Conservation (phyloP, 2,329 filamentous ascomycete genomes). For the Pseudogymnoascus sp. region DNA sequence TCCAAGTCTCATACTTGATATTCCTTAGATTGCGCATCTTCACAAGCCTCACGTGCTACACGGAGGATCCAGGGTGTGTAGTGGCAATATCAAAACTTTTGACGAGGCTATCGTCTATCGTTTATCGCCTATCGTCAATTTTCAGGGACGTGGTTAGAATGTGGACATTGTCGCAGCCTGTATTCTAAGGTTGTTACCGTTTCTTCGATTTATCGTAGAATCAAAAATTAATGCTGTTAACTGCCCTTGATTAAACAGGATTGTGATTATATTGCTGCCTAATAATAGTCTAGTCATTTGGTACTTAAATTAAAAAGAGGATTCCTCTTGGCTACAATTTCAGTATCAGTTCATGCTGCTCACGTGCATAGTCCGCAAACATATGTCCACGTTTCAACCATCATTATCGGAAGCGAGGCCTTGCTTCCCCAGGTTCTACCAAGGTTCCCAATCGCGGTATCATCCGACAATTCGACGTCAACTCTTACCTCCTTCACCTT, state of each 20-base stretch:
- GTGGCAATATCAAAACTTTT: conserved; percentile 9
- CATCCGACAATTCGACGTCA: conserved; percentile 6
- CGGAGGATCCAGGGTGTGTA: neutral
- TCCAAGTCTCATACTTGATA: conserved; percentile 60
- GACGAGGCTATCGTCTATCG: neutral
- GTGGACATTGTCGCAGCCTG: neutral
- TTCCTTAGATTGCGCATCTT: conserved; percentile 83
- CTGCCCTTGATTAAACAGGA: neutral
- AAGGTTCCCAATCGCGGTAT: conserved; percentile 9
- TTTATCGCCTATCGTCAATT: conserved; percentile 7
- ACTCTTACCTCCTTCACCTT: neutral
- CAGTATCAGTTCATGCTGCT: neutral
- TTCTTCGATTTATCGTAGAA: neutral
- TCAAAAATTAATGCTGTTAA: neutral
- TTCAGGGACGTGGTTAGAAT: neutral
- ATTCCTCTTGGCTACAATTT: neutral
- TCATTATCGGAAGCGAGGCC: neutral
- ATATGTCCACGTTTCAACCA: neutral
- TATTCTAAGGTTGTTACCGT: neutral
- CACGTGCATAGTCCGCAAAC: neutral
- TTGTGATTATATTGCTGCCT: neutral
- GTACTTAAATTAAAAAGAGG: neutral
- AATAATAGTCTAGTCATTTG: neutral
- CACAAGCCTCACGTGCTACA: conserved; percentile 1
- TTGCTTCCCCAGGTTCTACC: conserved; percentile 6